Base-by-base conservation (phyloP, 495 filamentous ascomycete species). In the Penicillium maclennaniae region DNA sequence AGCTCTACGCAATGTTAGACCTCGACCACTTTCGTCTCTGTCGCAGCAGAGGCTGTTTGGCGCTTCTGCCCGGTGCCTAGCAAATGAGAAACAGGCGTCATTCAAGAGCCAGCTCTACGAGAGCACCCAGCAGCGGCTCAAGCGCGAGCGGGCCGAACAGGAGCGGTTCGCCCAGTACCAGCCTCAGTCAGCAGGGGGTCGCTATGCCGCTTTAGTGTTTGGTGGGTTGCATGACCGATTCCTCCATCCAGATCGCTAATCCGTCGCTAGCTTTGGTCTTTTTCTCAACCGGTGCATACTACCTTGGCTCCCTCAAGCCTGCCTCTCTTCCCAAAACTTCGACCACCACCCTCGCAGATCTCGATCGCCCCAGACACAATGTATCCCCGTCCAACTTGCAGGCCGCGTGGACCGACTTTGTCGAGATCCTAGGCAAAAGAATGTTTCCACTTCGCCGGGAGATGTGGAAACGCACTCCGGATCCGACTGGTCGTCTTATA, bases 321-420 rank as follows among this genome's bases (percentile, higher is more conserved):
- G 74, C 79, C 8, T 71, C 78, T n/a, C 72, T 79, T 4, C 79
- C 87, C 4, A 76, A 79, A 7, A 67, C 79, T 8, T 96, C 95
- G 14, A 96, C 91, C n/a, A 71, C 81, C 1, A 79, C 87, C 6
- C 82, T 97, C 17, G 65, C 67, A 38, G 75, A 79, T 23, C 70
- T 84, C 20, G 74, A 70, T 6, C 69, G 83, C 0, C 87, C 87
- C 0, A 71, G 74, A 52, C 89, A 95, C 65, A 83, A 96, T 60
- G 78, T 83, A 43, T 79, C 83, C 27, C 81, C 79, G 45, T 76
- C 82, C 16, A 93, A 92, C 61, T 81, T 97, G 37, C 86, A 97
- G 72, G 90, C 95, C 8, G 89, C 92, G 4, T 98, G 95, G 93
- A 76, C 86, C 6, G 93, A 98, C 67, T 92, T 97, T 62, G 83